Evolutionary conservation across 23 red algal species (phyloP).

Genomic region (Gracilaria gracilis): DNA sequence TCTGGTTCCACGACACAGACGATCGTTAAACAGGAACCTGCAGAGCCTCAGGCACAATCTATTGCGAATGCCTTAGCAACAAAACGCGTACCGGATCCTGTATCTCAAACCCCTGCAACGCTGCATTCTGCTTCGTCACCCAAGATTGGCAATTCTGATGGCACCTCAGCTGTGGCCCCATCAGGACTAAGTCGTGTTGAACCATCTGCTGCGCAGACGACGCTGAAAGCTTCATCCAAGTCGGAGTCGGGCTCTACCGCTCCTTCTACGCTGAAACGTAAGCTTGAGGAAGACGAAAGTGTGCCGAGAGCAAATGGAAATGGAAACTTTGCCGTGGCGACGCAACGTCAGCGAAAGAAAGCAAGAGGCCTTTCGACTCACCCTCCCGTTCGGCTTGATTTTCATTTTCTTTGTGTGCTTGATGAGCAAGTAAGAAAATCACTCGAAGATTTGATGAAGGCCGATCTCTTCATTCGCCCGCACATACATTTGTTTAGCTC

Average conservation of each 20-base stretch:
- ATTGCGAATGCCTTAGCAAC: background rate
- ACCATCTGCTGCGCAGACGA: background rate
- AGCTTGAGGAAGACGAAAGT: background rate
- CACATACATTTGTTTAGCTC: constrained; percentile 5
- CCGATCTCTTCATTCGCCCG: constrained; percentile 8
- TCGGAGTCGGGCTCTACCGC: background rate
- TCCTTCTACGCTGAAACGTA: background rate
- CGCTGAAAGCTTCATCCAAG: background rate
- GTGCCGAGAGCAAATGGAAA: background rate
- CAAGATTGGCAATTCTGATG: background rate
- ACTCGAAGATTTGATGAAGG: background rate
- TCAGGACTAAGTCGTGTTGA: background rate
- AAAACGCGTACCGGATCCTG: background rate
- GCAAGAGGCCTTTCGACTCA: background rate
- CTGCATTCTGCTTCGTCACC: background rate
- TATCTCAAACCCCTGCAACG: background rate
- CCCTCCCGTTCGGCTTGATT: background rate
- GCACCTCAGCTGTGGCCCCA: background rate
- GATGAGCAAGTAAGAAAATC: background rate
- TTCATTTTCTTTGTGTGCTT: background rate
- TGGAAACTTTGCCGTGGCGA: background rate
- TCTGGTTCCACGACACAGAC: too few relatives aligned
- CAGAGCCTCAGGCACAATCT: background rate
- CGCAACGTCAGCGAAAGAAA: background rate
- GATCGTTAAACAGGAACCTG: background rate